Percentiles rank a stretch among this genome's conserved stretches.
Evolutionary conservation across 805 yeast species (phyloP).

Genomic region (Monosporozyma yasuniensis): DNA sequence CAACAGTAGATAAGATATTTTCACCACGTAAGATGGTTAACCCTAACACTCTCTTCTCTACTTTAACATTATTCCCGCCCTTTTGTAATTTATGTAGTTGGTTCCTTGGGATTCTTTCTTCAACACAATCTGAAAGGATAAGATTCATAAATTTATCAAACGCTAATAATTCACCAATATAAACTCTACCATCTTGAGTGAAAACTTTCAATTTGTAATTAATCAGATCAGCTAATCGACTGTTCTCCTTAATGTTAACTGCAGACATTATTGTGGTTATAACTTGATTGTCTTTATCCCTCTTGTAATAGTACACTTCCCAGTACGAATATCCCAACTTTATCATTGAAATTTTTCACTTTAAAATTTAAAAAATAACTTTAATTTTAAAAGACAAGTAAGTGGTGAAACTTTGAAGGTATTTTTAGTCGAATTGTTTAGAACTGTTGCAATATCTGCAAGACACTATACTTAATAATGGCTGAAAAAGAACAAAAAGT

Average conservation of each 20-base stretch:
- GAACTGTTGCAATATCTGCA: neutral
- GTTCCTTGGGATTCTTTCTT: constrained; percentile 64
- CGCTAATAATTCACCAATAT: constrained; percentile 74
- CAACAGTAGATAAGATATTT: constrained; percentile 62
- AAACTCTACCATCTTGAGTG: constrained; percentile 67
- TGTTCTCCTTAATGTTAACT: constrained; percentile 20
- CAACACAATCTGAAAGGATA: constrained; percentile 78
- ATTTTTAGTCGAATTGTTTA: too few relatives aligned
- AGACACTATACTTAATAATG: too few relatives aligned
- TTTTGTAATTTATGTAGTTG: constrained; percentile 30
- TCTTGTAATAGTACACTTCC: too few relatives aligned
- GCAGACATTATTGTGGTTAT: constrained; percentile 8
- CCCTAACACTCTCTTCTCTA: constrained; percentile 72
- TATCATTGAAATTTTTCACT: neutral
- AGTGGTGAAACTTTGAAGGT: neutral
- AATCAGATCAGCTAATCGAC: constrained; percentile 48
- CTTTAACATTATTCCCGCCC: constrained; percentile 35
- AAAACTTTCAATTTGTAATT: constrained; percentile 65
- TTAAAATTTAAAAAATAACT: neutral
- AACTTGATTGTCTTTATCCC: neutral
- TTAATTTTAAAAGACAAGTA: neutral
- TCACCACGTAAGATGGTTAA: constrained; percentile 82
- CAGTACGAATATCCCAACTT: too few relatives aligned
- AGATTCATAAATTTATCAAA: constrained; percentile 86
- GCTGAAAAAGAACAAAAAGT: constrained; percentile 23